These are phyloP conservation scores for Phaeosphaeriaceae sp. DNA, from an alignment of 2,329 filamentous ascomycete genomes.

Conservation along the genomic window DNA sequence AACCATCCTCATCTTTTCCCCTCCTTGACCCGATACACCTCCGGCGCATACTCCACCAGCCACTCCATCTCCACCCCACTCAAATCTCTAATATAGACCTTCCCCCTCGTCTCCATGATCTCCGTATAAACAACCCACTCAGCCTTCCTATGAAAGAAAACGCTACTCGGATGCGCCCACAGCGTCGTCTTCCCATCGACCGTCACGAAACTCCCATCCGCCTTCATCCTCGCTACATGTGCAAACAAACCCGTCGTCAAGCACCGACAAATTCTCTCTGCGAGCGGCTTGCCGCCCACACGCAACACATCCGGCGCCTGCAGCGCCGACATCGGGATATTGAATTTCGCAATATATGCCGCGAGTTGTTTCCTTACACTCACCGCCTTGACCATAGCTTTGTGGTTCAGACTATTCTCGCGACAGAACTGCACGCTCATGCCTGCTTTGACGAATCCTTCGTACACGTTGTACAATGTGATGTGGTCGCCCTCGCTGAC, in stretches of 20 bases:
- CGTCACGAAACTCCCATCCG: conserved; percentile 87
- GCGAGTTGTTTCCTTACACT: conserved; percentile 87
- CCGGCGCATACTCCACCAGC: conserved; percentile 85
- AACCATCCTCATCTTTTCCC: conserved; percentile 15
- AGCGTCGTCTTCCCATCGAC: conserved; percentile 80
- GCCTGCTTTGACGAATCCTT: conserved; percentile 82
- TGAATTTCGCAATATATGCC: conserved; percentile 86
- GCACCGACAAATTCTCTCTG: conserved; percentile 82
- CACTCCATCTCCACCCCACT: conserved; percentile 95
- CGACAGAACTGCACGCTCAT: conserved; percentile 85
- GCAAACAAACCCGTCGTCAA: conserved; percentile 91
- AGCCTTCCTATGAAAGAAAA: conserved; percentile 96
- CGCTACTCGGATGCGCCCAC: conserved; percentile 86
- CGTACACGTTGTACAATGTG: conserved; percentile 91
- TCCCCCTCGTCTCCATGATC: conserved; percentile 85
- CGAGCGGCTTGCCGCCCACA: conserved; percentile 58
- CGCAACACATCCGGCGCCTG: conserved; percentile 42
- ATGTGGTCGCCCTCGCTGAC: conserved; percentile 94
- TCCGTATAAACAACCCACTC: conserved; percentile 98
- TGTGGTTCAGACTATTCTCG: conserved; percentile 86
- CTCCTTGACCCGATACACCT: conserved; percentile 58
- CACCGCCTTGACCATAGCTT: conserved; percentile 79
- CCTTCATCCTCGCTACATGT: conserved; percentile 91
- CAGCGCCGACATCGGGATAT: conserved; percentile 65
- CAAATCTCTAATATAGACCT: conserved; percentile 89